Conservation (phyloP, 805 yeast genomes). For the Ogataea pignaliae region DNA sequence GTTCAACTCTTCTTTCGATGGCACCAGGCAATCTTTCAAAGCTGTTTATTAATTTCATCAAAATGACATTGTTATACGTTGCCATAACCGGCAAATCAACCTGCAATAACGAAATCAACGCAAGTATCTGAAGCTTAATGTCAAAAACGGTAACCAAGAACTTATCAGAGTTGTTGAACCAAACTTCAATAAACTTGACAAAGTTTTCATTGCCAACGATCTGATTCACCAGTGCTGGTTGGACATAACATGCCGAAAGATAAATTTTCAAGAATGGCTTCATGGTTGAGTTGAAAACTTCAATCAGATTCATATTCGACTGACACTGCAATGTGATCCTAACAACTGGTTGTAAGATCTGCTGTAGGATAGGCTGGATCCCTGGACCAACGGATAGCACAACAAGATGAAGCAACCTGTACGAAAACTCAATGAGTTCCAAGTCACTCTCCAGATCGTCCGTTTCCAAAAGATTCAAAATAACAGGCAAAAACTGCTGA, state of each 20-base stretch:
- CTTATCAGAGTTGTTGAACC: constrained; percentile 44
- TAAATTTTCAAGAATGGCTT: constrained; percentile 36
- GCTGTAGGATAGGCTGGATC: constrained; percentile 15
- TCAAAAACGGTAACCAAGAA: constrained; percentile 50
- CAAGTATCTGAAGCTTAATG: constrained; percentile 47
- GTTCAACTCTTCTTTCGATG: constrained; percentile 41
- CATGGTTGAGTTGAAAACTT: constrained; percentile 13
- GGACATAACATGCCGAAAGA: constrained; percentile 36
- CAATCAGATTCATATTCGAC: constrained; percentile 12
- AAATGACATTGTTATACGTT: constrained; percentile 21
- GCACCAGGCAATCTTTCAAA: constrained; percentile 46
- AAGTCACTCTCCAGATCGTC: constrained; percentile 16
- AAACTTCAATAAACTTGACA: constrained; percentile 37
- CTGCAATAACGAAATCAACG: constrained; percentile 37
- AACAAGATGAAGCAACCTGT: constrained; percentile 9
- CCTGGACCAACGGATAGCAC: constrained; percentile 13
- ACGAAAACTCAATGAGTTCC: constrained; percentile 21
- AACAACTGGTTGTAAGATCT: constrained; percentile 12
- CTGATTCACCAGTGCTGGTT: constrained; percentile 34
- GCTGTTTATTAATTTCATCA: constrained; percentile 36
- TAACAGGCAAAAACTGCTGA: constrained; percentile 18
- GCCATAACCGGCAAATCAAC: constrained; percentile 28
- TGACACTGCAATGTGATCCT: constrained; percentile 31
- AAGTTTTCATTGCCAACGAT: constrained; percentile 36
- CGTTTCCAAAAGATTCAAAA: constrained; percentile 16